Conservation (phyloP, 345 rosid genomes). For the Carallia brachiata region DNA sequence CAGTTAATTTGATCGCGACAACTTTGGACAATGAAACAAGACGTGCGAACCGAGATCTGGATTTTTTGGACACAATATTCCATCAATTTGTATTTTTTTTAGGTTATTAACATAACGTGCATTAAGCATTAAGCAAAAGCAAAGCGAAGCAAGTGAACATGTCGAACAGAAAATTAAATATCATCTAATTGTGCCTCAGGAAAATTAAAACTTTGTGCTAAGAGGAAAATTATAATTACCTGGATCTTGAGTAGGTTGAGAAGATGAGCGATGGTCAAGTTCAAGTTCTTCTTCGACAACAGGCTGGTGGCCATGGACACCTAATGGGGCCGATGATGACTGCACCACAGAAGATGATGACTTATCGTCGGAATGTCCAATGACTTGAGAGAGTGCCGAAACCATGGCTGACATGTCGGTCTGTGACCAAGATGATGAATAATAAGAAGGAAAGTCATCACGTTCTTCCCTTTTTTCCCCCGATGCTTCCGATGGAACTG, state of each 20-base stretch:
- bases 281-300: constrained; percentile 4
- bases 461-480: constrained; percentile 36
- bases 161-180: background rate
- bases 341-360: constrained; percentile 14
- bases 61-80: no score
- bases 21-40: background rate
- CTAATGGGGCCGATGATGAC: constrained; percentile 13
- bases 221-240: constrained; percentile 4
- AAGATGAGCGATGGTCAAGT: background rate
- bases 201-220: no score
- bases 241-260: constrained; percentile 14
- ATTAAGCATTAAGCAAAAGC: no score
- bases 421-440: constrained; percentile 52
- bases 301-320: background rate
- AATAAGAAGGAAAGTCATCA: constrained; percentile 20
- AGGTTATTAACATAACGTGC: no score
- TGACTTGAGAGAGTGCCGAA: constrained; percentile 63
- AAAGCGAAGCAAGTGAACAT: no score
- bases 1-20: background rate
- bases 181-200: no score
- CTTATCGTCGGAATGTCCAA: constrained; percentile 20
- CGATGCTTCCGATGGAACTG: constrained; percentile 62
- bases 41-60: background rate
- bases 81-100: no score
- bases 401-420: constrained; percentile 82